Evolutionary conservation across 768 basidiomycete genomes (phyloP).

Genomic region (Fistulinella prunicolor): DNA sequence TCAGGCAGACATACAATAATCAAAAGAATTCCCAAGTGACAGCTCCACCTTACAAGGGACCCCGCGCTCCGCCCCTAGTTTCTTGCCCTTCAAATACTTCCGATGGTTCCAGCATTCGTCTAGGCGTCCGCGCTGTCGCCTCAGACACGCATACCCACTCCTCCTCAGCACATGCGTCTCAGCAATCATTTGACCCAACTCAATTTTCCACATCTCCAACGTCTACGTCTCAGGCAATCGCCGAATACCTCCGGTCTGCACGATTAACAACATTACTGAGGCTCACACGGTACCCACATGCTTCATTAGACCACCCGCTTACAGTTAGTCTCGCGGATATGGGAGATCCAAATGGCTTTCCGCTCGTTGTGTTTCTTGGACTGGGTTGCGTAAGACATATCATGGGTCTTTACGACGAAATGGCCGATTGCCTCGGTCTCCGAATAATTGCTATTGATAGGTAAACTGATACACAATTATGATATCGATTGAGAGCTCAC

Average conservation of each 20-base stretch:
- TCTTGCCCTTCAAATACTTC: slow-evolving; percentile 47
- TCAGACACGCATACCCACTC: slow-evolving; percentile 58
- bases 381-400: slow-evolving; percentile 93
- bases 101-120: slow-evolving; percentile 49
- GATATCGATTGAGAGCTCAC: slow-evolving; percentile 11
- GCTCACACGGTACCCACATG: slow-evolving; percentile 77
- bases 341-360: slow-evolving; percentile 80
- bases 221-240: slow-evolving; percentile 67
- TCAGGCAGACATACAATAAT: slow-evolving; percentile 63
- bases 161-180: slow-evolving; percentile 35
- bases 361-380: slow-evolving; percentile 89
- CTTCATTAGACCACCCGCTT: slow-evolving; percentile 68
- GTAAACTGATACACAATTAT: slow-evolving; percentile 36
- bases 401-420: slow-evolving; percentile 94
- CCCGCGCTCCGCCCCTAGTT: slow-evolving; percentile 31
- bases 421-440: slow-evolving; percentile 84
- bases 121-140: slow-evolving; percentile 21
- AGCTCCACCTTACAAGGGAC: slow-evolving; percentile 42
- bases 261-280: slow-evolving; percentile 79
- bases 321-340: slow-evolving; percentile 93
- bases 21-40: slow-evolving; percentile 39
- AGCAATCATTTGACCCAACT: slow-evolving; percentile 25
- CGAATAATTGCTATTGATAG: slow-evolving; percentile 93
- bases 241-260: slow-evolving; percentile 83
- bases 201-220: slow-evolving; percentile 46